Base-by-base conservation (phyloP, 2,329 filamentous ascomycete genomes). In the Grosmannia huntii region DNA sequence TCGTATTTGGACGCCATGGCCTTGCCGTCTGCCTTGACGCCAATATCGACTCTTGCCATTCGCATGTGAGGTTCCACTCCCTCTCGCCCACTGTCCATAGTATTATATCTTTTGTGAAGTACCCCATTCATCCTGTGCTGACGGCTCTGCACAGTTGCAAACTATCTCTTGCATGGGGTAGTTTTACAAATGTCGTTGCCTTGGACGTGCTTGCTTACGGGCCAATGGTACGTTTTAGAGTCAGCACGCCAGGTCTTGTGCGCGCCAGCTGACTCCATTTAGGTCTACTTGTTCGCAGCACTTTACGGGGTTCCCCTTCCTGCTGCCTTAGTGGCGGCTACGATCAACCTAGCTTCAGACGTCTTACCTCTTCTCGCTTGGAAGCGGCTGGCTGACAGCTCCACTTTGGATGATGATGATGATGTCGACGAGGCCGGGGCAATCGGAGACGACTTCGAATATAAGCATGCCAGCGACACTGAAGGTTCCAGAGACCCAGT, bases 271-370 rank as follows among this genome's bases (percentile, higher is more conserved):
- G 1, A 44, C 36, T 38, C 36, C 25, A 16, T 2, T 38, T 16
- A 85, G 82, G 82, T 87, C 62, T 88, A 87, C 67, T 83, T 96
- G 50, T 76, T 95, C 31, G 77, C 78, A 33, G 83, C 83, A 56
- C 96, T 95, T 75, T 96, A 95, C 78, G 72, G 76, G 41, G 78
- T 95, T 16, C 57, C 62, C 1, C n/a, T 61, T 7, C 10, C 49
- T 25, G 54, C 59, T 1, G 55, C 38, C 9, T 10, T 59, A 2
- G 23, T 57, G 7, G 46, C 38, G 9, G 53, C 53, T 4, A 41
- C 27, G n/a, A 23, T 61, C 6, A 50, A 59, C 1, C 9, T 62
- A 19, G 54, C 14, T 1, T 56, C 59, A 5, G 61, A 62, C 36
- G 4, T 58, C 1, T 27, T 49, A 19, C 48, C 60, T 9, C 49